These are phyloP conservation scores for Fusarium xylarioides DNA, from an alignment of 2,329 filamentous ascomycete genomes.

Conservation along the genomic window DNA sequence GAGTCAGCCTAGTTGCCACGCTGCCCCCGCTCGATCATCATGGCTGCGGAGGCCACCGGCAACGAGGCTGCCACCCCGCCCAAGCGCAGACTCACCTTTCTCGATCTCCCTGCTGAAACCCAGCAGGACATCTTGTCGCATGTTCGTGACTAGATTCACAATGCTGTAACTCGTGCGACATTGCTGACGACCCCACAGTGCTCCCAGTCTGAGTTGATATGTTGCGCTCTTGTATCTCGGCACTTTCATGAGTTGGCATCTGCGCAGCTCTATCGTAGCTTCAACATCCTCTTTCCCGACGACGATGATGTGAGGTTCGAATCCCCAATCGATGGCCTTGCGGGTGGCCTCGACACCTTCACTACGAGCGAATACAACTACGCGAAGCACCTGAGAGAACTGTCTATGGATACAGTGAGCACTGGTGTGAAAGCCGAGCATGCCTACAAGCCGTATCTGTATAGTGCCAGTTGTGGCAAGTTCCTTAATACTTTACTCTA, in stretches of 20 bases:
- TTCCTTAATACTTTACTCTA: conserved; percentile 70
- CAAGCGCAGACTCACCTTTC: conserved; percentile 45
- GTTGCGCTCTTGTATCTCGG: conserved; percentile 65
- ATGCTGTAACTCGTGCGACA: background rate
- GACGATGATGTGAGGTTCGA: conserved; percentile 63
- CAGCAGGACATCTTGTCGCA: conserved; percentile 59
- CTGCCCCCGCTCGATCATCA: conserved; percentile 43
- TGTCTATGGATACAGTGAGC: conserved; percentile 65
- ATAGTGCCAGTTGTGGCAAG: conserved; percentile 66
- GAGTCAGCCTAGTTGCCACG: conserved; percentile 25
- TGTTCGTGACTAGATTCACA: conserved; percentile 46
- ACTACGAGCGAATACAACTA: conserved; percentile 72
- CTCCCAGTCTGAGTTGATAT: conserved; percentile 62
- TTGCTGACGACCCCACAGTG: conserved; percentile 51
- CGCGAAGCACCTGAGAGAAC: conserved; percentile 63
- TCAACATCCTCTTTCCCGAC: conserved; percentile 69
- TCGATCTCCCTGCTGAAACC: conserved; percentile 58
- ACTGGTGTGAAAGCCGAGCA: conserved; percentile 62
- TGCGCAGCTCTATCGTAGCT: conserved; percentile 66
- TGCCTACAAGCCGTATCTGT: conserved; percentile 63
- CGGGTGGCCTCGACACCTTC: conserved; percentile 68
- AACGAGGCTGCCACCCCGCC: conserved; percentile 40
- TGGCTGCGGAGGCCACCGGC: conserved; percentile 49
- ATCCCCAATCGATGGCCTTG: conserved; percentile 64
- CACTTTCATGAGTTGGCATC: conserved; percentile 67